These are phyloP conservation scores for Aspergillus floridensis DNA, from an alignment of 2,329 filamentous ascomycete genomes.

Conservation along the genomic window DNA sequence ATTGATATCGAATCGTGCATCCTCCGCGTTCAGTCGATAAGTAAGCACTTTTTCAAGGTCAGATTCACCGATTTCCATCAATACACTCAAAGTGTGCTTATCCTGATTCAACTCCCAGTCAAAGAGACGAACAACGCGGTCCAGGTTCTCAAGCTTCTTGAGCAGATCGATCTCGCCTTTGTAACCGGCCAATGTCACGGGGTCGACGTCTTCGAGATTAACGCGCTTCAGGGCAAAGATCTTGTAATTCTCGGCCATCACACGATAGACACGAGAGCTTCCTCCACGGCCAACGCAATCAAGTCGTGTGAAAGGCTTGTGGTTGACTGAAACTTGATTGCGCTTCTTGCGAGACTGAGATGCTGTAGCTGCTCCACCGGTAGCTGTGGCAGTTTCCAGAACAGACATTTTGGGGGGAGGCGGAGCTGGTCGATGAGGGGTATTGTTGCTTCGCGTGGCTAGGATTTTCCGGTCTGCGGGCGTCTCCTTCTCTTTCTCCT, in stretches of 20 bases:
- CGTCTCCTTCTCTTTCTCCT: conserved; percentile 40
- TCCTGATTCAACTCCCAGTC: conserved; percentile 94
- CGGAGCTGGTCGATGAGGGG: conserved; percentile 72
- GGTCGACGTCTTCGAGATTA: conserved; percentile 84
- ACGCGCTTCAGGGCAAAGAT: conserved; percentile 94
- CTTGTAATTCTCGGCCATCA: conserved; percentile 95
- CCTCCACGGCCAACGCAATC: conserved; percentile 90
- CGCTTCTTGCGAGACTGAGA: conserved; percentile 72
- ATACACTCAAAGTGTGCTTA: conserved; percentile 81
- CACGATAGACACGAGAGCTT: conserved; percentile 90
- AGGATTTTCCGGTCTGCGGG: conserved; percentile 50
- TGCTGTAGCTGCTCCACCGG: conserved; percentile 74
- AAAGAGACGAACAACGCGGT: conserved; percentile 84
- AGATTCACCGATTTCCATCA: conserved; percentile 96
- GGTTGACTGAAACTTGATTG: conserved; percentile 83
- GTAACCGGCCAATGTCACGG: conserved; percentile 77
- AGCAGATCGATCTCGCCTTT: conserved; percentile 95
- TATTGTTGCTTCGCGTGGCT: conserved; percentile 60
- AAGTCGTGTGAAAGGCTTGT: conserved; percentile 83
- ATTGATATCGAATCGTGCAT: conserved; percentile 75
- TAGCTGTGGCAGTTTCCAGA: conserved; percentile 82
- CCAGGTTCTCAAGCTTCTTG: conserved; percentile 75
- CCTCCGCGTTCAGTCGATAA: conserved; percentile 67
- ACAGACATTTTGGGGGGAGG: conserved; percentile 97
- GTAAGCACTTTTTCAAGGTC: conserved; percentile 86